Evolutionary conservation across 106 monocot genomes (phyloP).

Genomic region (Dendrobium catenatum): DNA sequence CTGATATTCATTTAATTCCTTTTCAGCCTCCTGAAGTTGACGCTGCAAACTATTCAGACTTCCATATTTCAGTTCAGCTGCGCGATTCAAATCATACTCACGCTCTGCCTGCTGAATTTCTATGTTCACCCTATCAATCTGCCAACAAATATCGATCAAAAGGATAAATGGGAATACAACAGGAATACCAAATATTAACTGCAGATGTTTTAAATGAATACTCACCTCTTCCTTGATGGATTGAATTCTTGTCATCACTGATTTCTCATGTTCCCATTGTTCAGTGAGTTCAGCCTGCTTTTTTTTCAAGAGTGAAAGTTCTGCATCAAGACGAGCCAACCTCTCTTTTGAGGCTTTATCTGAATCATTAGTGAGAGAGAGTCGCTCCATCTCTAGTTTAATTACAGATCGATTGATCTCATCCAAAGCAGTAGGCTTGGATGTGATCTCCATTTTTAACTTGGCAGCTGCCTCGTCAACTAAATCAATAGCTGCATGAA

Average conservation of each 20-base stretch:
- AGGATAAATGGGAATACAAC: neutral
- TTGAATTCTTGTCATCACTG: conserved; percentile 84
- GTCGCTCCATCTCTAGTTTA: conserved; percentile 96
- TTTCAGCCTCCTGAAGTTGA: conserved; percentile 71
- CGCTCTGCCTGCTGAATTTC: conserved; percentile 98
- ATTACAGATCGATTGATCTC: conserved; percentile 93
- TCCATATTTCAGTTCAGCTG: conserved; percentile 97
- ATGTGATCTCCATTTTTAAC: conserved; percentile 99
- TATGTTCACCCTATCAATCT: conserved; percentile 98
- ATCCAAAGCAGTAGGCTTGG: conserved; percentile 92
- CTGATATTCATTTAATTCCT: conserved; percentile 85
- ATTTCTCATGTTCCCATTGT: conserved; percentile 97
- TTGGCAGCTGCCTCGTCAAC: conserved; percentile 99
- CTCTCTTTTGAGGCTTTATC: conserved; percentile 97
- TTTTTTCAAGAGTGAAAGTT: conserved; percentile 64
- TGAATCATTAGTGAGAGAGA: conserved; percentile 90
- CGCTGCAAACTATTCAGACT: conserved; percentile 84
- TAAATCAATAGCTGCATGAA: conserved; percentile 81
- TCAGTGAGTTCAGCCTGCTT: conserved; percentile 79
- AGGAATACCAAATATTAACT: neutral
- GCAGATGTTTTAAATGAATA: neutral
- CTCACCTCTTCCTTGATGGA: conserved; percentile 97
- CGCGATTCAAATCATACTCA: conserved; percentile 92
- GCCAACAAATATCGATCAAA: conserved; percentile 1
- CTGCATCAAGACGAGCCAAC: conserved; percentile 70